Evolutionary conservation across 495 filamentous ascomycete genomes (phyloP), one percentile per base, ranked within the genome.

Genomic region (Hypoxylon lienhwacheense): DNA sequence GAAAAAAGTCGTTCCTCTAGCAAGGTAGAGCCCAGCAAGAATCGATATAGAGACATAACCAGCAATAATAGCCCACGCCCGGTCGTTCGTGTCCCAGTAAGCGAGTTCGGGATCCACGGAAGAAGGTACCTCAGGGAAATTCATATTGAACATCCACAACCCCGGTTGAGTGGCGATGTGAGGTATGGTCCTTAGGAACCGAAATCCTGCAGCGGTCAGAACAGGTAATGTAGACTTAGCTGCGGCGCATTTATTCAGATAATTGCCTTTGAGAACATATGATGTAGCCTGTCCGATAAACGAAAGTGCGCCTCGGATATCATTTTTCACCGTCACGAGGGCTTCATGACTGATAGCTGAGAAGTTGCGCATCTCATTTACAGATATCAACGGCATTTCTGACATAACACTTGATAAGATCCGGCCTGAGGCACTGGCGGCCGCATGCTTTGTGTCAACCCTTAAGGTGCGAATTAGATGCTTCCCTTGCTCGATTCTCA

Each of bases 21-120:
- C 82, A 19, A 97, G 79, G 66, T 97, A 99, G 2, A 89, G 65
- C 33, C 85, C 80, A 2, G 91, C 91, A 11, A 87, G 58, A 26
- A 88, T 43, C 7, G 85, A 87, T 44, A 93, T 78, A 35, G 89
- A 82, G 0, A 83, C 61, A 64, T 97, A 97, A 26, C 93, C 93
- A 58, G 85, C 77, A 0, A 89, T 51, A 29, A 95, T 88, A 16
- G 92, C 91, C 67, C 88, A 84, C 36, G 83, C 77, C 20, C 90
- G 81, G 70, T 95, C 91, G 24, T 74, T 81, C 1, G 83, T 81
- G 53, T 80, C 78, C 91, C 91, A 97, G 33, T 85, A 79, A 3
- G 84, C 85, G 21, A 92, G 76, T 16, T 78, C 77, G 7, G 82
- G 81, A 52, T 89, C 77, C 1, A 85, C 61, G 7, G 73, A 59